Evolutionary conservation across 2,329 filamentous ascomycete genomes (phyloP).

Genomic region (Mariannaea elegans): DNA sequence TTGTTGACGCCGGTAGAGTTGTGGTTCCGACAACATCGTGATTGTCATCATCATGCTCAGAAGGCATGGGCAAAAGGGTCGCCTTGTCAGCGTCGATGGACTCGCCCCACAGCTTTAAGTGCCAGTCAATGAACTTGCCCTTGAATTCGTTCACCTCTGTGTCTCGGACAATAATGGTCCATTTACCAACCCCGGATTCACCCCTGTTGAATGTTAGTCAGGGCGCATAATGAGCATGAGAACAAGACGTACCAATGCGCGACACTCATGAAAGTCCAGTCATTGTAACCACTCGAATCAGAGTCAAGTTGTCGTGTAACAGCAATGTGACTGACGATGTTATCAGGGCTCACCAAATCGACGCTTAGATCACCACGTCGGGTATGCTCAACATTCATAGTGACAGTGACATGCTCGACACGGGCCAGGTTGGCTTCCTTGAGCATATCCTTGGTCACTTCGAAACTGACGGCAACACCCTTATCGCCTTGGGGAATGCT

Average conservation of each 20-base stretch:
- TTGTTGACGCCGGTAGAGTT: conserved; percentile 69
- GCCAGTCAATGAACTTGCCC: conserved; percentile 90
- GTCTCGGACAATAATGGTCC: conserved; percentile 92
- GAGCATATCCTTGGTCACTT: conserved; percentile 83
- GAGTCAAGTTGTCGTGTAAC: conserved; percentile 77
- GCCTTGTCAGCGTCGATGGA: conserved; percentile 79
- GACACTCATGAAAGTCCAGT: conserved; percentile 99
- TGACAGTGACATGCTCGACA: conserved; percentile 94
- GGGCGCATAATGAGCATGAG: neutral
- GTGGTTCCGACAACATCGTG: conserved; percentile 71
- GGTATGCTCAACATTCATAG: conserved; percentile 93
- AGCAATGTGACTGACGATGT: conserved; percentile 84
- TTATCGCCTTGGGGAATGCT: conserved; percentile 84
- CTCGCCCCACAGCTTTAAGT: conserved; percentile 93
- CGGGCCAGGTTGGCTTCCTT: conserved; percentile 83
- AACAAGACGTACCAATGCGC: conserved; percentile 79
- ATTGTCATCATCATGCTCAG: conserved; percentile 83
- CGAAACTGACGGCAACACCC: conserved; percentile 81
- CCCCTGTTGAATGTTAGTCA: conserved; percentile 68
- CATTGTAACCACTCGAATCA: conserved; percentile 75
- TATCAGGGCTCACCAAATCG: conserved; percentile 85
- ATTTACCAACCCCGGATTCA: conserved; percentile 85
- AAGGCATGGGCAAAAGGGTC: conserved; percentile 80
- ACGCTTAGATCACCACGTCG: conserved; percentile 92
- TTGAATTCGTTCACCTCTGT: conserved; percentile 77